phyloP scores from a whole-genome alignment of 1,284 basidiomycete species.

The Ustilago trichophora region DNA sequence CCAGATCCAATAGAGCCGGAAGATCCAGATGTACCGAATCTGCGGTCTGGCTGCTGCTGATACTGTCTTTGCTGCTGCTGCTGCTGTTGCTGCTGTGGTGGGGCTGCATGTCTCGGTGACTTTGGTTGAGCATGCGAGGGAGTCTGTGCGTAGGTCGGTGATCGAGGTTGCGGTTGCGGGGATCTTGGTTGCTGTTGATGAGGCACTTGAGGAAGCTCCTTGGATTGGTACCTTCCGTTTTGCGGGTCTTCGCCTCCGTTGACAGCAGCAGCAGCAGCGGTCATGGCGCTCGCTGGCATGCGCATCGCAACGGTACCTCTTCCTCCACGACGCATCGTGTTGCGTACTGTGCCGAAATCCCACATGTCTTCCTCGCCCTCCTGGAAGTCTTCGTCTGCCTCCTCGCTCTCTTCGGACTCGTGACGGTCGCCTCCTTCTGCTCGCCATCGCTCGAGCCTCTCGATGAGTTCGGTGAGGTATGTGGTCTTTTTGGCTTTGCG shows the following conservation, averaged over 20 bases:
- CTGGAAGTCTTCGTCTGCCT: constrained; percentile 50
- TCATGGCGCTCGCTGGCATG: constrained; percentile 50
- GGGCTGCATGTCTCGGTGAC: constrained; percentile 13
- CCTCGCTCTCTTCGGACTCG: constrained; percentile 51
- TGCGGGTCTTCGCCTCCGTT: constrained; percentile 21
- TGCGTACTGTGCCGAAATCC: constrained; percentile 61
- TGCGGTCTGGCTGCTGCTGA: constrained; percentile 28
- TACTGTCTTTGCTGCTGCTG: constrained; percentile 16
- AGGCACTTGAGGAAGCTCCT: constrained; percentile 42
- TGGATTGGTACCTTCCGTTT: constrained; percentile 22
- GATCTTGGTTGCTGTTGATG: constrained; percentile 17
- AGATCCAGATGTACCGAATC: constrained; percentile 39
- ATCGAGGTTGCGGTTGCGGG: constrained; percentile 21
- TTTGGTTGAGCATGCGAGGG: constrained; percentile 19
- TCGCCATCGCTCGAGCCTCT: constrained; percentile 90
- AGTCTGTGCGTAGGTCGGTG: constrained; percentile 16
- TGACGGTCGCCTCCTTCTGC: constrained; percentile 71
- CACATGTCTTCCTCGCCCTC: constrained; percentile 56
- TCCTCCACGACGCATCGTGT: constrained; percentile 49
- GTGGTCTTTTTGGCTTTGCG: constrained; percentile 90
- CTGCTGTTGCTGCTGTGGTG: constrained; percentile 14
- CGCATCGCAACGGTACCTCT: constrained; percentile 45
- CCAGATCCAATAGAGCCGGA: constrained; percentile 44
- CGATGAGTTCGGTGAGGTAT: constrained; percentile 93
- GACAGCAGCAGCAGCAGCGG: constrained; percentile 34